Evolutionary conservation across 2,329 filamentous ascomycete genomes (phyloP).

Genomic region (Albophoma yamanashiensis): DNA sequence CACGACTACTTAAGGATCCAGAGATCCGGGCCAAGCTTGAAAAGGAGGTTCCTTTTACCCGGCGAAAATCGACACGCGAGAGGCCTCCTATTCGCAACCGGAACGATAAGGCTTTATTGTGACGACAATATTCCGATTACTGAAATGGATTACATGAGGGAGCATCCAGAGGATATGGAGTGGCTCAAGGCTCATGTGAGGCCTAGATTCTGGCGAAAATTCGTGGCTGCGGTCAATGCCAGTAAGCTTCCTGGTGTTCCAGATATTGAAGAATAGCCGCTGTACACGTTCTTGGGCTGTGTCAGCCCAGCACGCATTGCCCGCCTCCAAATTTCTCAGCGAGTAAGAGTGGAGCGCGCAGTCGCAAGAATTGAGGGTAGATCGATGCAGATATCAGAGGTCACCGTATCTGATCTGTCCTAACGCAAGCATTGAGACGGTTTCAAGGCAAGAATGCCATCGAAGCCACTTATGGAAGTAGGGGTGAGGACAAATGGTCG

Average conservation of each 20-base stretch:
- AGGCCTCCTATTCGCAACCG: neutral
- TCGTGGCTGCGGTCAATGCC: neutral
- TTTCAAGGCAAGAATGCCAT: too few species aligned
- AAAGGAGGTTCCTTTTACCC: neutral
- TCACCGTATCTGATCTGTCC: too few species aligned
- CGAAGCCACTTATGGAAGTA: too few species aligned
- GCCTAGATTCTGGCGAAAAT: neutral
- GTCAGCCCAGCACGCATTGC: too few species aligned
- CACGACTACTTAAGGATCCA: neutral
- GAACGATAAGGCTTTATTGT: neutral
- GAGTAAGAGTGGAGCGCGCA: too few species aligned
- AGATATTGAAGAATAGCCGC: neutral
- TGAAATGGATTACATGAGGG: neutral
- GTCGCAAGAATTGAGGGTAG: too few species aligned
- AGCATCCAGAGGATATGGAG: neutral
- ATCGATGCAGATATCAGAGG: too few species aligned
- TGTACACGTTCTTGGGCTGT: too few species aligned
- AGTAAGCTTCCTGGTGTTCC: neutral
- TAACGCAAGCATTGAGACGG: too few species aligned
- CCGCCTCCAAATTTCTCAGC: too few species aligned
- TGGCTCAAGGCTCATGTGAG: neutral
- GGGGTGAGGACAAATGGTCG: too few species aligned
- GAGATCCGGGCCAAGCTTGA: neutral
- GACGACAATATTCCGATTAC: neutral
- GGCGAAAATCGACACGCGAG: neutral